Conservation (phyloP, 345 rosid species). For the Zanthoxylum bungeanum region DNA sequence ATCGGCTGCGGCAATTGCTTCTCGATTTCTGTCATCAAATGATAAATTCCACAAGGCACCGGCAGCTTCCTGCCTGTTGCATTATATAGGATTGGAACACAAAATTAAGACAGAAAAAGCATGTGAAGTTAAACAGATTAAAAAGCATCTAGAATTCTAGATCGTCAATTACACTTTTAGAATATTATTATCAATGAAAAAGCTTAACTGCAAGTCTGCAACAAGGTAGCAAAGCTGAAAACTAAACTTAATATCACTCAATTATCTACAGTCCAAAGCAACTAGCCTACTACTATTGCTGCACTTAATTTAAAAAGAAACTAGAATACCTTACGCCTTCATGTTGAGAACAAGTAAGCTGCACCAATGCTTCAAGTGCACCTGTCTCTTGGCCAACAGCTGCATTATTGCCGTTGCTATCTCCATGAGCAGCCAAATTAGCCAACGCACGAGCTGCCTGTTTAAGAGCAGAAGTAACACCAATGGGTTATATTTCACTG, state of each 20-base stretch:
- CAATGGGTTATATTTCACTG: not conserved
- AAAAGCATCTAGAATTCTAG: not conserved
- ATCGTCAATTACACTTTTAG: not conserved
- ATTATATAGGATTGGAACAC: not conserved
- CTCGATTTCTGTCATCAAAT: slow-evolving; percentile 42
- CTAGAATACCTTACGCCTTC: slow-evolving; percentile 37
- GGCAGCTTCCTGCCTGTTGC: slow-evolving; percentile 38
- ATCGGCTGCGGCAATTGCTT: slow-evolving; percentile 38
- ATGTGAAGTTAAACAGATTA: not conserved
- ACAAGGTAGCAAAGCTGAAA: not conserved
- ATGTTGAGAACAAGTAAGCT: slow-evolving; percentile 29
- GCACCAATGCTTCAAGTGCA: slow-evolving; percentile 35
- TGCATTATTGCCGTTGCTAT: slow-evolving; percentile 31
- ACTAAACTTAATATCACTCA: not conserved
- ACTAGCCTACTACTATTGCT: not conserved
- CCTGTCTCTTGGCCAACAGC: slow-evolving; percentile 37
- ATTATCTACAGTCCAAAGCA: not conserved
- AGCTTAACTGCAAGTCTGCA: no score
- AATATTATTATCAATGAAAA: not conserved
- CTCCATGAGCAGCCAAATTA: slow-evolving; percentile 46
- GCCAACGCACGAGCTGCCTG: slow-evolving; percentile 40
- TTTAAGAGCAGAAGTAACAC: not conserved
- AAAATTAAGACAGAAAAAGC: not conserved
- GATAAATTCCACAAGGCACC: slow-evolving; percentile 47
- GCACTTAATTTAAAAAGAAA: not conserved